Evolutionary conservation across 2,329 filamentous ascomycete species (phyloP), one percentile per base, ranked within the genome.

Genomic region (Neonectria sp.): DNA sequence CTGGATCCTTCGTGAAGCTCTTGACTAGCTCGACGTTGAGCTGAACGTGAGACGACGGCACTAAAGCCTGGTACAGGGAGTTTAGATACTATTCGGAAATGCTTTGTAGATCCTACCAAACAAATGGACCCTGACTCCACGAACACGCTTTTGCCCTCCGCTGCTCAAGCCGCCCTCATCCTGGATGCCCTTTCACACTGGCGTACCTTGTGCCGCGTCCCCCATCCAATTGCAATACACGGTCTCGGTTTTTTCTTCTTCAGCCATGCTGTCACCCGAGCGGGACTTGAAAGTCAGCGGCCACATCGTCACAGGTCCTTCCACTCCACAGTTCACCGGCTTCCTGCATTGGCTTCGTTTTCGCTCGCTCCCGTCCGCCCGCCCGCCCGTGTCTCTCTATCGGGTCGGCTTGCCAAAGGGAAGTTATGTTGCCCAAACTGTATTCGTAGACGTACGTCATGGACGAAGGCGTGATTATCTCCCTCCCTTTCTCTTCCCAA

Each of bases 221-320:
- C 33, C 17, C 53, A 62, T 64, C 71, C 73, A 75, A 75, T 75
- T 71, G 63, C 63, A 71, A 57, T 71, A 73, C 63, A 74, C 65
- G 65, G 21, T 65, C 60, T 46, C 43, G 29, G 59, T 43, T 56
- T 46, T 52, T 33, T 51, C 57, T 33, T 56, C 57, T 51, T 55
- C 53, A 29, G 25, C 43, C 55, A 52, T 63, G 55, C 15, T 43
- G 40, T 48, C 52, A 45, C 25, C 62, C 49, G 62, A 33, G 24
- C 53, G 31, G 52, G 33, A 51, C 51, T 24, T 45, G 33, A 29
- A 40, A 46, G 52, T 62, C 46, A 37, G 24, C 35, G 35, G 25
- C n/a, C 33, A 45, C n/a, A 37, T 37, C 17, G 35, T 13, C 13
- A 17, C 37, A 17, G 48, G 12, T 37, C 13, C 37, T 17, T 25